Evolutionary conservation across 495 filamentous ascomycete genomes (phyloP).

Genomic region (Paragyromitra xinjiangensis): DNA sequence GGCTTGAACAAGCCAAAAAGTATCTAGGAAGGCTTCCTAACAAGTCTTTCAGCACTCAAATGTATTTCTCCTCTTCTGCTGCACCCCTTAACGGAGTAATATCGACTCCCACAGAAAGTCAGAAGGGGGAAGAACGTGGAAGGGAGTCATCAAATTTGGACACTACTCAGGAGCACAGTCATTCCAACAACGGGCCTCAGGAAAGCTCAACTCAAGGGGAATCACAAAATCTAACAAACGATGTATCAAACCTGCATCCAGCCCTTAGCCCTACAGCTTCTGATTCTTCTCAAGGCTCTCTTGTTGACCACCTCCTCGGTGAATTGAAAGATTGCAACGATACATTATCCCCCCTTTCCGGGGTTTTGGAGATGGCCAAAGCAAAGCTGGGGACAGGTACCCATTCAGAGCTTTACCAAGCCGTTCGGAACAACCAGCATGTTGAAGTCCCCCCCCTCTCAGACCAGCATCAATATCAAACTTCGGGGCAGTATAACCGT

Average conservation of each 20-base stretch:
- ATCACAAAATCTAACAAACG: background rate
- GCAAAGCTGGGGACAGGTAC: slow-evolving; percentile 16
- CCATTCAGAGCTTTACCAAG: slow-evolving; percentile 15
- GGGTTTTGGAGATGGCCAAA: slow-evolving; percentile 19
- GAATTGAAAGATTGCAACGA: slow-evolving; percentile 20
- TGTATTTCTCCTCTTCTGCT: background rate
- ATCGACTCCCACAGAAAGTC: background rate
- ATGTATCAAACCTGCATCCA: background rate
- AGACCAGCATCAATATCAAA: background rate
- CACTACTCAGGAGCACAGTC: background rate
- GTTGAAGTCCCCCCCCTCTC: background rate
- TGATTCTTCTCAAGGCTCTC: background rate
- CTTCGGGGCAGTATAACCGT: background rate
- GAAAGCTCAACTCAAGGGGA: background rate
- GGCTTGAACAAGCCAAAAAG: slow-evolving; percentile 7
- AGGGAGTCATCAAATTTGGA: background rate
- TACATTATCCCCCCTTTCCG: background rate
- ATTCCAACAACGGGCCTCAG: background rate
- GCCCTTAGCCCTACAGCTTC: background rate
- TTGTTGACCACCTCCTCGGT: slow-evolving; percentile 4
- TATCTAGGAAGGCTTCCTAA: slow-evolving; percentile 4
- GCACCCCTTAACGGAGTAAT: background rate
- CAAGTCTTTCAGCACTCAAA: slow-evolving; percentile 11
- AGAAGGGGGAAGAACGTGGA: background rate
- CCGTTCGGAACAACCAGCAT: background rate